Evolutionary conservation across 495 filamentous ascomycete species (phyloP), one percentile per base, ranked within the genome.

Genomic region (Hypoxylon trugodes): DNA sequence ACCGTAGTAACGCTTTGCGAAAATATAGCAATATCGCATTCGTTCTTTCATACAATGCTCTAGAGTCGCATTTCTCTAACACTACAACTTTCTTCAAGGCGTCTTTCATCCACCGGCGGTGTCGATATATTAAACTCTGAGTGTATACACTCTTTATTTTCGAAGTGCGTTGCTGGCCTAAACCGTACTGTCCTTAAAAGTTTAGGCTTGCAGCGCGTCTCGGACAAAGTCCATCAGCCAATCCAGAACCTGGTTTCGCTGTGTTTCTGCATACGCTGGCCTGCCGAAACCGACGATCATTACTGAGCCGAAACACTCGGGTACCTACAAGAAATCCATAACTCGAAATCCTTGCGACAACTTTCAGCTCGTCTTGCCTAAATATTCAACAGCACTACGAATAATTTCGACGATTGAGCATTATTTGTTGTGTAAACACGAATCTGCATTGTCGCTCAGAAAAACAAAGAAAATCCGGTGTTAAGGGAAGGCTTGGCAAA

Each of bases 231-330:
- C 40, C 26, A 41, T 16, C 60, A 62, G 46, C 62, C 64, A 70
- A 69, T 69, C 63, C 62, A 42, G 32, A 64, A 22, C 42, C 62
- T 15, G 33, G 40, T 41, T 55, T 49, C 33, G 57, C 41, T 40
- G 56, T 42, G 56, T 61, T 55, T 68, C 48, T 38, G 65, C 53
- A 54, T 59, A 54, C 51, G 19, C 40, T 57, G 55, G 57, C 55
- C 58, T 57, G 36, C 66, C 72, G 63, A 74, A 73, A 69, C 70
- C 50, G 70, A 60, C 72, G 70, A 74, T 73, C 72, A 69, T 66
- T 66, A 69, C 68, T 67, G 65, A 66, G 63, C 68, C 72, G 72
- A 73, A 68, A 71, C 65, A 52, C 38, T 55, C 59, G 58, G 57
- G 30, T 66, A 53, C 66, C 54, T 58, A 52, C 53, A 53, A 51